Base-by-base conservation (phyloP, 345 rosid genomes). In the Hibiscus tridactylites region DNA sequence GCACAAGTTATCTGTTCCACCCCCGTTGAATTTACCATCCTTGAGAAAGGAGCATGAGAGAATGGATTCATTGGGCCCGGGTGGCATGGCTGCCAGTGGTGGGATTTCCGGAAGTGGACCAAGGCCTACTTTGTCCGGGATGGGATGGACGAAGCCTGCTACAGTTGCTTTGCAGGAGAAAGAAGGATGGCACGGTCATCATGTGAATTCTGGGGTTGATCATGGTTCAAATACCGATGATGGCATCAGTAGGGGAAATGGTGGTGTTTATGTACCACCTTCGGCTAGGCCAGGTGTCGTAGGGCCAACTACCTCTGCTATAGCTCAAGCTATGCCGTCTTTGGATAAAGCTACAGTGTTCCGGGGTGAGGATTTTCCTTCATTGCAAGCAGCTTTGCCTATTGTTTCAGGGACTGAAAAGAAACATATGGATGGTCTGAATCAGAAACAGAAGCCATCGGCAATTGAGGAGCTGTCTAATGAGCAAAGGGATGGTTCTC, bases 21-120 rank as follows among this genome's bases (percentile, higher is more conserved):
- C 96, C 90, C 99, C 99, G 84, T 77, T 96, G 97, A 96, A 96
- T 84, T 81, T 96, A 73, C 99, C 99, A 0, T 92, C 98, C 0
- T 75, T 92, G 82, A 77, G 98, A 68, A 95, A 91, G 74, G 99
- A 96, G 81, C 98, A 90, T 64, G 97, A 88, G 80, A 73, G 87
- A 64, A 88, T 88, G 71, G 99, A 96, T 85, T 77, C 89, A 0
- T 75, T 82, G 76, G 94, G 94, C 61, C 69, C 88, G 0, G 79
- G 87, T n/a, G 82, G 87, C 39, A 87, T 88, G 61, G 78, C 81
- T 61, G 81, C 91, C 39, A 91, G 85, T 50, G 91, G 94, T 47
- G 96, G 91, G 28, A 78, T 83, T 42, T 68, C 91, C 0, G 97
- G 96, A 21, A 79, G 71, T 83, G 97, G 97, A 49, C 59, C 85